phyloP scores from a whole-genome alignment of 1,139 yeast genomes.

The Candida sanyaensis region DNA sequence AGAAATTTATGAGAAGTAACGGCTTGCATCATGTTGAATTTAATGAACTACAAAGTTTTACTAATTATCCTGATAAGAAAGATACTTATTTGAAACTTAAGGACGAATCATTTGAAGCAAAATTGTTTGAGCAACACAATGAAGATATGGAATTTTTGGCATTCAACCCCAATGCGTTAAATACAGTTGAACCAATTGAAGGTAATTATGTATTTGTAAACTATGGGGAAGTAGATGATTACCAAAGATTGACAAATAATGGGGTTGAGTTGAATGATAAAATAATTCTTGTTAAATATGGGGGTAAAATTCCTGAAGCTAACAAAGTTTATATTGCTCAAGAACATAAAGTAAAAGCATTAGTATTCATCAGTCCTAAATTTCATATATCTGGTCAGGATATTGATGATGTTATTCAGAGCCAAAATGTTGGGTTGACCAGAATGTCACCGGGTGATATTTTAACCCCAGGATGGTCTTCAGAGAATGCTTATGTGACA shows the following conservation, averaged over 20 bases:
- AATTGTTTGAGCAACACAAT: conserved; percentile 37
- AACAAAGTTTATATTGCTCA: conserved; percentile 39
- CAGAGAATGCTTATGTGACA: conserved; percentile 41
- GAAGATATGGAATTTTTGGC: conserved; percentile 42
- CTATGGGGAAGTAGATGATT: conserved; percentile 65
- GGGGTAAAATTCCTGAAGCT: conserved; percentile 44
- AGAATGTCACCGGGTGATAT: conserved; percentile 78
- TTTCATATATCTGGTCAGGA: conserved; percentile 18
- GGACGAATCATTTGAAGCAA: conserved; percentile 40
- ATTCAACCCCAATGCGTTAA: conserved; percentile 67
- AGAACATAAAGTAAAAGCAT: conserved; percentile 32
- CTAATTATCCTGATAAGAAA: conserved; percentile 53
- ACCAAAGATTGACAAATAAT: conserved; percentile 38
- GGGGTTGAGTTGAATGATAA: conserved; percentile 39
- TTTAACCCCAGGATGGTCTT: conserved; percentile 75
- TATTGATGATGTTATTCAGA: conserved; percentile 53
- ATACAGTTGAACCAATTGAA: conserved; percentile 47
- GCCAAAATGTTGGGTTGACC: conserved; percentile 64
- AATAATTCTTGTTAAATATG: conserved; percentile 65
- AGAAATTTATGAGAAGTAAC: conserved; percentile 55
- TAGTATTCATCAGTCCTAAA: conserved; percentile 36
- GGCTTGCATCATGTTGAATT: conserved; percentile 56
- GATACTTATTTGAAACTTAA: conserved; percentile 33
- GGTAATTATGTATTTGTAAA: conserved; percentile 59
- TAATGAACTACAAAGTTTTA: conserved; percentile 50